phyloP scores from a whole-genome alignment of 139 green algal genomes.

The Micractinium conductrix region DNA sequence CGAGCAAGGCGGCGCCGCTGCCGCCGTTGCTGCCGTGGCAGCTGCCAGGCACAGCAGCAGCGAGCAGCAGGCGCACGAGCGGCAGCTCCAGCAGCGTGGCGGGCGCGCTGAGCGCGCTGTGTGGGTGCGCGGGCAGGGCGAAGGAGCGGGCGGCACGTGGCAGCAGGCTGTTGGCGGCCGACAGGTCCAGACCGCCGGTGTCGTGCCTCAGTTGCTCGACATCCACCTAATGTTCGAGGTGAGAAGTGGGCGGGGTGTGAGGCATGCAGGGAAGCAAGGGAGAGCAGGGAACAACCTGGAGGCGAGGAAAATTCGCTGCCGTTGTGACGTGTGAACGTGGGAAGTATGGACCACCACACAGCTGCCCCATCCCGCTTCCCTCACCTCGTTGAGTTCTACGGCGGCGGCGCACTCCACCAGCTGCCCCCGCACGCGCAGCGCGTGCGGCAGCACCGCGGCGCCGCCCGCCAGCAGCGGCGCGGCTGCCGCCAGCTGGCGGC shows the following conservation, averaged over 20 bases:
- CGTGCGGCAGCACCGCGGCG: neutral
- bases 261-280: neutral
- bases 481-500: neutral
- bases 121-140: neutral
- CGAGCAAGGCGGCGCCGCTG: neutral
- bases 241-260: neutral
- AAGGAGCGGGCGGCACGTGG: neutral
- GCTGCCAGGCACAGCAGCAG: neutral
- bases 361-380: neutral
- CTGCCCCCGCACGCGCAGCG: neutral
- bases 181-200: neutral
- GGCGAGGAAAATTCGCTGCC: too few relatives aligned
- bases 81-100: neutral
- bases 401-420: conserved; percentile 9
- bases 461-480: neutral
- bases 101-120: neutral
- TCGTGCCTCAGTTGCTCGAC: neutral
- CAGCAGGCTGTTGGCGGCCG: neutral
- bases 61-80: neutral
- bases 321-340: too few relatives aligned
- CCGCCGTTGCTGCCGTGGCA: neutral
- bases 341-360: too few relatives aligned
- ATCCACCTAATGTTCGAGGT: conserved; percentile 11
- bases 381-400: conserved; percentile 12
- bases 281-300: too few relatives aligned